Conservation (phyloP, 2,329 filamentous ascomycete species). For the Cytospora schulzeri region DNA sequence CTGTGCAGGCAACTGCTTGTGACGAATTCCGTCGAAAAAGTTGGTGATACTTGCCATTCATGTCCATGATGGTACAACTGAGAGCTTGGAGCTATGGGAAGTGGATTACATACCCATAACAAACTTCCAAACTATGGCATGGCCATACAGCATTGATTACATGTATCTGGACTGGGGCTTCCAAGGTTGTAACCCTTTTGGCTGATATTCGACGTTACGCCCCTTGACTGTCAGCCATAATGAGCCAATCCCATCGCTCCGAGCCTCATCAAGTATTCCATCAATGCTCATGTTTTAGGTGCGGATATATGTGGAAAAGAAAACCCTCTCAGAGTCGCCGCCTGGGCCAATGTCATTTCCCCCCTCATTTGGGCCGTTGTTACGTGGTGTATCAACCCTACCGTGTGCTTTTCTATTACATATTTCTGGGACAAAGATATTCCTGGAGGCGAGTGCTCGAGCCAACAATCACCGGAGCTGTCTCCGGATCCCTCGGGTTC, state of each 20-base stretch:
- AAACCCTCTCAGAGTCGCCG: not conserved
- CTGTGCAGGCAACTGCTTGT: not conserved
- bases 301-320: constrained; percentile 23
- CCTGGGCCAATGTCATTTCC: constrained; percentile 26
- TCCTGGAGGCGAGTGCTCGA: constrained; percentile 24
- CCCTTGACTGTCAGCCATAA: constrained; percentile 18
- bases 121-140: not conserved
- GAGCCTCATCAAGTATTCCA: constrained; percentile 30
- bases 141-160: no score
- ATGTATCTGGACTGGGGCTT: no score
- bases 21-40: not conserved
- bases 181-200: no score
- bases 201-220: not conserved
- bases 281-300: constrained; percentile 32
- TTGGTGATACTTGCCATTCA: not conserved
- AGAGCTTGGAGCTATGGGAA: not conserved
- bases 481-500: constrained; percentile 26
- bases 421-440: constrained; percentile 31
- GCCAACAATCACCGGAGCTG: constrained; percentile 28
- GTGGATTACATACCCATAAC: not conserved
- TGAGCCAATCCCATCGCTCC: constrained; percentile 28
- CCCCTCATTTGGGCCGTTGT: constrained; percentile 29
- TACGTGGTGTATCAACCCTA: constrained; percentile 29
- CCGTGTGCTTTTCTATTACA: constrained; percentile 28
- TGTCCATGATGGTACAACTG: not conserved